Percentiles rank a stretch among this genome's conserved stretches.
These are phyloP conservation scores for Aspergillus caelatus DNA, from an alignment of 2,329 filamentous ascomycete genomes.

Conservation along the genomic window DNA sequence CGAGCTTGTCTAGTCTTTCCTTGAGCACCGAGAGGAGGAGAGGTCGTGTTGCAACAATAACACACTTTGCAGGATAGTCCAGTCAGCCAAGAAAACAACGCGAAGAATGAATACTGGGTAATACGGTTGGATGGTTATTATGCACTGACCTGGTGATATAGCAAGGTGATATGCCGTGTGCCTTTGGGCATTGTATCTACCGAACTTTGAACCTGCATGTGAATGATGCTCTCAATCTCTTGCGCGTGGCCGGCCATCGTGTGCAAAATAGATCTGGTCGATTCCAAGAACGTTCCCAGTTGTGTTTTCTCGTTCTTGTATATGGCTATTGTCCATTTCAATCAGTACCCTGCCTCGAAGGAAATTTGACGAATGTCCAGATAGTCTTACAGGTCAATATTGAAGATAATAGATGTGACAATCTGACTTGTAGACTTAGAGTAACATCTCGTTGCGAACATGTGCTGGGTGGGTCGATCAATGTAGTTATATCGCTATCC, in stretches of 20 bases:
- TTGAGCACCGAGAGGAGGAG: conserved; percentile 44
- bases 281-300: conserved; percentile 39
- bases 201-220: conserved; percentile 36
- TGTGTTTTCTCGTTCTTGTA: conserved; percentile 41
- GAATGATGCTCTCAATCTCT: conserved; percentile 43
- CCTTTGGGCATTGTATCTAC: conserved; percentile 41
- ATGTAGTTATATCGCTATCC: conserved; percentile 45
- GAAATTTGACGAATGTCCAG: not conserved
- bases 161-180: conserved; percentile 41
- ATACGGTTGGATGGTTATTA: fast-evolving
- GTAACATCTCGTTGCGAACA: conserved; percentile 33
- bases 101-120: fast-evolving
- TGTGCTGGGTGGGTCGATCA: conserved; percentile 29
- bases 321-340: conserved; percentile 27
- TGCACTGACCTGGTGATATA: conserved; percentile 43
- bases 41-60: conserved; percentile 45
- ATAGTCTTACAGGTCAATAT: conserved; percentile 38
- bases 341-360: not conserved
- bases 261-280: conserved; percentile 40
- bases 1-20: conserved; percentile 37
- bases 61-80: conserved; percentile 26
- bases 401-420: conserved; percentile 40
- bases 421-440: conserved; percentile 39
- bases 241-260: conserved; percentile 42
- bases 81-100: not conserved